Evolutionary conservation across 805 yeast genomes (phyloP).

Genomic region (Yamadazyma kitorensis): DNA sequence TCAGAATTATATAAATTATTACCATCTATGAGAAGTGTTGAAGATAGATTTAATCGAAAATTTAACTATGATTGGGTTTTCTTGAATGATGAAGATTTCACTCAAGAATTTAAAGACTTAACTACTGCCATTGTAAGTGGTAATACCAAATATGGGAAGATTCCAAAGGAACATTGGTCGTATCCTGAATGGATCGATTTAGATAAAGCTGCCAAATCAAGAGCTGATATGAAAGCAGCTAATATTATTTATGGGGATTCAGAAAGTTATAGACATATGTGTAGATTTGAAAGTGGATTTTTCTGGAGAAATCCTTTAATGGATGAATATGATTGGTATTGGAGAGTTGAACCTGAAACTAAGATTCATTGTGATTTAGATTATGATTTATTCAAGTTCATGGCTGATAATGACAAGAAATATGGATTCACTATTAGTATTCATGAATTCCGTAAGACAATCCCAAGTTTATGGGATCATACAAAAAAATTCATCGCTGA

Average conservation of each 20-base stretch:
- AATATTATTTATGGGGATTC: constrained; percentile 56
- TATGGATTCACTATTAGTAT: constrained; percentile 70
- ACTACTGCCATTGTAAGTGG: constrained; percentile 56
- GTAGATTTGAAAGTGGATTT: constrained; percentile 49
- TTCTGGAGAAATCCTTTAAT: constrained; percentile 61
- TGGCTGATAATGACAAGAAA: constrained; percentile 53
- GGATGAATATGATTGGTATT: constrained; percentile 59
- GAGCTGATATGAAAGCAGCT: constrained; percentile 43
- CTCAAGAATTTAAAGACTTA: constrained; percentile 50
- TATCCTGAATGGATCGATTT: constrained; percentile 63
- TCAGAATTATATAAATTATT: constrained; percentile 58
- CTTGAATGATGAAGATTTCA: constrained; percentile 65
- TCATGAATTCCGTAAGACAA: constrained; percentile 59
- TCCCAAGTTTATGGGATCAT: constrained; percentile 59
- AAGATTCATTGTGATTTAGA: constrained; percentile 57
- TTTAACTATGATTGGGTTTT: constrained; percentile 79
- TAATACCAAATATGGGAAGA: constrained; percentile 56
- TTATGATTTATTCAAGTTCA: constrained; percentile 59
- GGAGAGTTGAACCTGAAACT: constrained; percentile 77
- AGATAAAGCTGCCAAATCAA: constrained; percentile 28
- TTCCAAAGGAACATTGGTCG: constrained; percentile 65
- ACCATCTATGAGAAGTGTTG: constrained; percentile 58
- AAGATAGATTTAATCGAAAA: constrained; percentile 60
- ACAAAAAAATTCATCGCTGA: constrained; percentile 45
- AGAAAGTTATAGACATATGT: constrained; percentile 70